phyloP scores from a whole-genome alignment of 106 monocot genomes.

The Allium fistulosum region DNA sequence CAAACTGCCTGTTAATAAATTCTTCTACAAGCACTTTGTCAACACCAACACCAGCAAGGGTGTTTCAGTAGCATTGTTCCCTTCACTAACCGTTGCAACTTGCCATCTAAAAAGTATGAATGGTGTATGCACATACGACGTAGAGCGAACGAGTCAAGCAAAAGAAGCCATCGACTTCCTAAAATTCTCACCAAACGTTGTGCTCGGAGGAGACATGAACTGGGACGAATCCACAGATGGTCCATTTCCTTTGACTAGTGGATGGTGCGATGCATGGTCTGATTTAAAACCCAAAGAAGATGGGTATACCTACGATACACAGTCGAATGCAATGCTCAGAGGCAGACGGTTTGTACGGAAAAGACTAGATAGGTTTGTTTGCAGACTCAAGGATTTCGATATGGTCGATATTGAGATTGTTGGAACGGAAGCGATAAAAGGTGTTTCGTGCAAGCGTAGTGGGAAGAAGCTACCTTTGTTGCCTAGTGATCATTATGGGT shows the following conservation, averaged over 20 bases:
- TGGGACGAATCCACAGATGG: constrained; percentile 26
- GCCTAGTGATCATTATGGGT: too few relatives aligned
- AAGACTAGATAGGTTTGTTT: constrained; percentile 46
- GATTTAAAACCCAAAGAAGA: constrained; percentile 16
- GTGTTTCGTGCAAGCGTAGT: constrained; percentile 19
- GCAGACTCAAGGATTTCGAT: constrained; percentile 37
- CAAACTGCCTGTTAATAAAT: constrained; percentile 14
- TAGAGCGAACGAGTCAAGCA: constrained; percentile 10
- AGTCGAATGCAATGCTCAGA: constrained; percentile 19
- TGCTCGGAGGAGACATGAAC: constrained; percentile 44
- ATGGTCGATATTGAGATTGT: constrained; percentile 35
- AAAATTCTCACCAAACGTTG: constrained; percentile 6
- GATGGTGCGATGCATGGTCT: constrained; percentile 53
- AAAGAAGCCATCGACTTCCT: constrained; percentile 9
- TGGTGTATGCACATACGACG: neutral
- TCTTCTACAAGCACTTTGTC: neutral
- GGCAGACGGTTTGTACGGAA: constrained; percentile 15
- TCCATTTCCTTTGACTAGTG: constrained; percentile 10
- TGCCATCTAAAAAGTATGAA: constrained; percentile 20
- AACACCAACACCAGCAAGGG: constrained; percentile 16
- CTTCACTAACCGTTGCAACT: constrained; percentile 10
- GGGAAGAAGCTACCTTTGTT: too few relatives aligned
- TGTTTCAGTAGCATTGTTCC: constrained; percentile 4
- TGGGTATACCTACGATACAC: constrained; percentile 44
- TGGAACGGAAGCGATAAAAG: constrained; percentile 38